Evolutionary conservation across 2,329 filamentous ascomycete genomes (phyloP).

Genomic region (Chalaropsis thielavioides): DNA sequence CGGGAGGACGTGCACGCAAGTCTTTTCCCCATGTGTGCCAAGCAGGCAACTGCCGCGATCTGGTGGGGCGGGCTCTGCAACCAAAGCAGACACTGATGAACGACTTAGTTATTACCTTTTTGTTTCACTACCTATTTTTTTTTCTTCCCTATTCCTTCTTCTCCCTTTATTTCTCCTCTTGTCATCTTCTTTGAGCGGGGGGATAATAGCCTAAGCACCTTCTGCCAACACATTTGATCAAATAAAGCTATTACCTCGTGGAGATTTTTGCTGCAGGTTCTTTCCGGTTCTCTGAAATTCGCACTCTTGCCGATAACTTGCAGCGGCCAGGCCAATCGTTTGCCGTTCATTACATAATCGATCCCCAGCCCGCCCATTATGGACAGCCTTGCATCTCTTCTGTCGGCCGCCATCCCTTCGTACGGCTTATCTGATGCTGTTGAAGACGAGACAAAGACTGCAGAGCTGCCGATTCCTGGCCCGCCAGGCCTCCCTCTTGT

Average conservation of each 20-base stretch:
- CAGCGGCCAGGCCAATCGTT: neutral
- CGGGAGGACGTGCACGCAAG: neutral
- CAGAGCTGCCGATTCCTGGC: constrained; percentile 41
- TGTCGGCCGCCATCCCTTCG: constrained; percentile 5
- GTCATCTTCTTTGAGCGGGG: neutral
- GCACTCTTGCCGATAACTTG: neutral
- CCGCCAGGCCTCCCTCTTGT: constrained; percentile 50
- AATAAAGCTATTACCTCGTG: too few species aligned
- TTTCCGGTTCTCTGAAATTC: too few species aligned
- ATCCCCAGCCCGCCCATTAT: neutral
- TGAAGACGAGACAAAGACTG: constrained; percentile 16
- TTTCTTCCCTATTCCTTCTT: neutral
- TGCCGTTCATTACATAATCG: neutral
- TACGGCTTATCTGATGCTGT: neutral
- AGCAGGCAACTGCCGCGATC: neutral
- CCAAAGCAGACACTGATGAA: neutral
- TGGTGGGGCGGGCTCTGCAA: neutral
- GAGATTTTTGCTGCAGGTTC: too few species aligned
- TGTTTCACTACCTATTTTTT: neutral
- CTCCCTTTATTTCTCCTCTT: neutral
- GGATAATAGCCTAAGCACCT: neutral
- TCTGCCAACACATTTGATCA: too few species aligned
- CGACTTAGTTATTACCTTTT: neutral
- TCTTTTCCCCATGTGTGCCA: neutral
- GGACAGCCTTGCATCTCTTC: constrained; percentile 6